Evolutionary conservation across 306 rosid species (phyloP).

Genomic region (Malus orientalis): DNA sequence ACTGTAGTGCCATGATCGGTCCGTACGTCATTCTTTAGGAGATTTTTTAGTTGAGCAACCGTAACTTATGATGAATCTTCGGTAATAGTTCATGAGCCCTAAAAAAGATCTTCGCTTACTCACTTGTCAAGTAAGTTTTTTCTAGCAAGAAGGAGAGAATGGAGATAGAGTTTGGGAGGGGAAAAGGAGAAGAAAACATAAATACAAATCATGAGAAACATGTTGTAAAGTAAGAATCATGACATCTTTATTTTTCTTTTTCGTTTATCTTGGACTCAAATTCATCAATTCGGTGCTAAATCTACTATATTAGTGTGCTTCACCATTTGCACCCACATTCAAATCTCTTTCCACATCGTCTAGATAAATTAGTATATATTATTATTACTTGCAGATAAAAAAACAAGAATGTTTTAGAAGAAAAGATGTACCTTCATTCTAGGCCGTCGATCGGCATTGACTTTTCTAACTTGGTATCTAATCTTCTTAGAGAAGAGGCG

Average conservation of each 20-base stretch:
- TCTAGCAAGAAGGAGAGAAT: not conserved
- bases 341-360: too few species aligned
- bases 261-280: not conserved
- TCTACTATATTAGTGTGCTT: too few species aligned
- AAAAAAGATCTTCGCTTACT: too few species aligned
- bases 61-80: too few species aligned
- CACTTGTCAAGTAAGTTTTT: not conserved
- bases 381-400: not conserved
- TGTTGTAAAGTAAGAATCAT: not conserved
- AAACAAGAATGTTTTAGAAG: not conserved
- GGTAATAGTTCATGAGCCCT: too few species aligned
- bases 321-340: too few species aligned
- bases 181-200: not conserved
- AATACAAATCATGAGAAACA: not conserved
- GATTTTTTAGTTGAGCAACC: too few species aligned
- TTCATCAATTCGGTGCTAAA: too few species aligned
- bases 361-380: not conserved
- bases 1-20: too few species aligned
- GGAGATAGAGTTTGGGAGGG: not conserved
- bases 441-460: constrained; percentile 87
- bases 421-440: constrained; percentile 65
- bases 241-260: not conserved
- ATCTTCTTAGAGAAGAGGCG: constrained; percentile 77
- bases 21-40: too few species aligned
- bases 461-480: constrained; percentile 77